Evolutionary conservation across 495 filamentous ascomycete genomes (phyloP).

Genomic region (Aspergillus steynii): DNA sequence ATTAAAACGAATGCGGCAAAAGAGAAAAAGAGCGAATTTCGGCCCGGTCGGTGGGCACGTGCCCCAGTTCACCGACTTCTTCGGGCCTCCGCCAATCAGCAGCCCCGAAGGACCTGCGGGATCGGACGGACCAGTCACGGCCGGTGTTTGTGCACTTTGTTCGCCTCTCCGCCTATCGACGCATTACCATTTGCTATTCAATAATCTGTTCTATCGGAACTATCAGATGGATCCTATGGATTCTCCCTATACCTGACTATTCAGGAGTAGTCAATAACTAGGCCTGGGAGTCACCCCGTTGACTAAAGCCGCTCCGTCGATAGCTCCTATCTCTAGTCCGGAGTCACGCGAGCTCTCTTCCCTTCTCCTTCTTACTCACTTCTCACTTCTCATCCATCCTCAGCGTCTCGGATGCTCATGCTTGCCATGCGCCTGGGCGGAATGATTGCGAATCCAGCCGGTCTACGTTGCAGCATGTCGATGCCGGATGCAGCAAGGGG

Average conservation of each 20-base stretch:
- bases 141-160: neutral
- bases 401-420: neutral
- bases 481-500: neutral
- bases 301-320: too few relatives aligned
- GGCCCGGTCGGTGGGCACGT: constrained; percentile 37
- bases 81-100: constrained; percentile 31
- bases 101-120: constrained; percentile 19
- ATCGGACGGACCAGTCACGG: constrained; percentile 12
- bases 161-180: neutral
- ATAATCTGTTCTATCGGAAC: too few relatives aligned
- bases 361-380: neutral
- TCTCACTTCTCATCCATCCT: neutral
- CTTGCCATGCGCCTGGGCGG: too few relatives aligned
- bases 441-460: neutral
- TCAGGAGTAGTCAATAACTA: too few relatives aligned
- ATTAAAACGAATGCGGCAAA: constrained; percentile 25
- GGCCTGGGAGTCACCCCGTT: too few relatives aligned
- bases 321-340: too few relatives aligned
- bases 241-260: too few relatives aligned
- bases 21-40: constrained; percentile 23
- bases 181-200: neutral
- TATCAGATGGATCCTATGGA: too few relatives aligned
- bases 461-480: neutral
- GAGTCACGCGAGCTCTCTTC: too few relatives aligned
- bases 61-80: constrained; percentile 31